Base-by-base conservation (phyloP, 2,329 filamentous ascomycete genomes). In the Claviceps spartinae region DNA sequence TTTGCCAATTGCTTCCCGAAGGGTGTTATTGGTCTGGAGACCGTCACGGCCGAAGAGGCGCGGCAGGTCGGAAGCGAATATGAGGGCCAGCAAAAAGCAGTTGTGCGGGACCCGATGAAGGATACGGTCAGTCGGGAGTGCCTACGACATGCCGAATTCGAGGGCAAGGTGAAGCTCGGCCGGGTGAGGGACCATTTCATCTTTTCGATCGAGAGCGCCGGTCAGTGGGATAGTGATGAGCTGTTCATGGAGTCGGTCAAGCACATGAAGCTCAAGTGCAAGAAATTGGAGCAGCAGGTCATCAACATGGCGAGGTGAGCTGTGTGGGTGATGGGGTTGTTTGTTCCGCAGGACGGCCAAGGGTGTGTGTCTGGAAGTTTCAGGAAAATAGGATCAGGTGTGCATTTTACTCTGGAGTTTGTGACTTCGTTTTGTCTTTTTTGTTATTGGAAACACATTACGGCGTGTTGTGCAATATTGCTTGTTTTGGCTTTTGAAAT, bases 61-160 rank as follows among this genome's bases (percentile, higher is more conserved):
- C 67, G 71, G 13, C 67, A 72, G 53, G 63, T 72, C 47, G 79
- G 78, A 20, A 80, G 76, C 61, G 84, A 78, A 26, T 88, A 89
- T 59, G 81, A 85, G 63, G 85, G 81, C 53, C 81, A 85, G 71
- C 70, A 79, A 61, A 94, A 94, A 72, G 93, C 91, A 0, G 88
- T 95, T 0, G 91, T 98, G 1, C 72, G 74, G 56, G 83, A 97
- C 66, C 74, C 91, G 1, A 94, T 96, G 82, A 87, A 86, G 63
- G 94, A 98, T 67, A 97, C 91, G 0, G 91, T 98, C 55, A 94
- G 86, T 69, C 81, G 93, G 59, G 94, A 98, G 71, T 93, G 86
- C 63, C 70, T 98, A 63, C 82, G 93, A 48, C 91, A 98, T 65
- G 77, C 83, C 26, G 93, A 97, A 70, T 97, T 98, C 71, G 81